phyloP scores from a whole-genome alignment of 2,329 filamentous ascomycete genomes.

The Alternaria consortialis region DNA sequence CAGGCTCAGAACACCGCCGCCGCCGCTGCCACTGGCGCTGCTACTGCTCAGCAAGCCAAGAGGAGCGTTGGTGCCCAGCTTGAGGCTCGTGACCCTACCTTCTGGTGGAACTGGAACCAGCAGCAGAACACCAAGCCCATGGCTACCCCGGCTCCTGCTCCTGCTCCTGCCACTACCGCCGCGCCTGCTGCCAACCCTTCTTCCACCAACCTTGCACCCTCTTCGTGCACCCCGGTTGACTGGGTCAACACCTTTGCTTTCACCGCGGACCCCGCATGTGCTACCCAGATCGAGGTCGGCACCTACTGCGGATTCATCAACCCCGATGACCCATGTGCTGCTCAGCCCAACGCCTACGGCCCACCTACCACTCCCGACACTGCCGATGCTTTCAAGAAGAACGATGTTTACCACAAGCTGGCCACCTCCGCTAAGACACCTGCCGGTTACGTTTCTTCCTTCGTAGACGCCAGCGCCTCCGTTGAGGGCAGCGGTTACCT shows the following conservation, averaged over 20 bases:
- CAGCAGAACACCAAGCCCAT: slow-evolving; percentile 2
- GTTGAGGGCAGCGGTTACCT: slow-evolving; percentile 32
- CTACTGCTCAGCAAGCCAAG: slow-evolving; percentile 27
- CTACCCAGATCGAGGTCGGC: slow-evolving; percentile 33
- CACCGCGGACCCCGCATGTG: slow-evolving; percentile 31
- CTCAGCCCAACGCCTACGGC: slow-evolving; percentile 36
- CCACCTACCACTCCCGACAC: slow-evolving; percentile 34
- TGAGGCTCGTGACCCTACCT: slow-evolving; percentile 12
- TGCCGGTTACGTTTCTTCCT: slow-evolving; percentile 28
- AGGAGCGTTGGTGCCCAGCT: slow-evolving; percentile 12
- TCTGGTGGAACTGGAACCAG: slow-evolving; percentile 13
- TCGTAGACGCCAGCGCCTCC: slow-evolving; percentile 29
- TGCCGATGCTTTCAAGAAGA: slow-evolving; percentile 34
- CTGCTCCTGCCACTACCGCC: slow-evolving; percentile 2
- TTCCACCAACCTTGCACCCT: slow-evolving; percentile 30
- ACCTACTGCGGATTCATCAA: slow-evolving; percentile 42
- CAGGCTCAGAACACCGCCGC: slow-evolving; percentile 24
- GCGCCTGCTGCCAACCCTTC: slow-evolving; percentile 20
- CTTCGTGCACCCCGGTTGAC: slow-evolving; percentile 30
- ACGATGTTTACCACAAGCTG: slow-evolving; percentile 31
- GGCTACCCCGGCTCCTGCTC: slow-evolving; percentile 6
- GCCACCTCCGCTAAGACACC: slow-evolving; percentile 35
- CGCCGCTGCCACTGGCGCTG: slow-evolving; percentile 21
- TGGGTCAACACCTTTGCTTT: slow-evolving; percentile 37
- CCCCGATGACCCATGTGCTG: slow-evolving; percentile 36